phyloP scores from a whole-genome alignment of 306 rosid genomes.

The Vicia villosa region DNA sequence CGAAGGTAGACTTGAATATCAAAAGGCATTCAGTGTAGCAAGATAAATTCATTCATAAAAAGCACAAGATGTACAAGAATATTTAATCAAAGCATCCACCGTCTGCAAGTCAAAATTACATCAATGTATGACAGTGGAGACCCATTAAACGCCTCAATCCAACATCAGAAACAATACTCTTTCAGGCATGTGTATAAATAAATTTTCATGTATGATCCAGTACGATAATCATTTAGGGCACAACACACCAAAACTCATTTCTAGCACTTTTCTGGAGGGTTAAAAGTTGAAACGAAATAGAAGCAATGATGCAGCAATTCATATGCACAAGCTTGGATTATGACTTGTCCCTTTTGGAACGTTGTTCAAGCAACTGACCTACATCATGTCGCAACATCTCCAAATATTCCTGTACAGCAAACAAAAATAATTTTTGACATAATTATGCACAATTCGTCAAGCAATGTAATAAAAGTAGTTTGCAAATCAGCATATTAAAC shows the following conservation, averaged over 20 bases:
- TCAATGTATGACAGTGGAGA: constrained; percentile 24
- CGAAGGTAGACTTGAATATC: no score
- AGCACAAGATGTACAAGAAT: constrained; percentile 27
- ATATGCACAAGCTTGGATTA: constrained; percentile 33
- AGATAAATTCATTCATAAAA: constrained; percentile 21
- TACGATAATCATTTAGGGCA: constrained; percentile 22
- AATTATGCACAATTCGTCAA: constrained; percentile 11
- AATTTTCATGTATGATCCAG: constrained; percentile 35
- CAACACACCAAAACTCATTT: constrained; percentile 32
- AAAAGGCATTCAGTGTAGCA: background rate
- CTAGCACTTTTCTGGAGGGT: constrained; percentile 27
- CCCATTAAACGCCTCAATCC: constrained; percentile 26
- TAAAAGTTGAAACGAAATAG: constrained; percentile 16
- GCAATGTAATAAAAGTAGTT: constrained; percentile 9
- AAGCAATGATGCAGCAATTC: constrained; percentile 28
- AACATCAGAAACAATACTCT: constrained; percentile 26
- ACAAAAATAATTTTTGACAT: background rate
- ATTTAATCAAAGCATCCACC: constrained; percentile 26
- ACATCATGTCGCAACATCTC: constrained; percentile 64
- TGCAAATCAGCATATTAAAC: background rate
- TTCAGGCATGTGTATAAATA: background rate
- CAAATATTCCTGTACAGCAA: constrained; percentile 68
- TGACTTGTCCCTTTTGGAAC: constrained; percentile 45
- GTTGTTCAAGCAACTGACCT: constrained; percentile 45
- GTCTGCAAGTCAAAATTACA: constrained; percentile 19